These are phyloP conservation scores for Aquilaria yunnanensis DNA, from an alignment of 345 rosid genomes.

Conservation along the genomic window DNA sequence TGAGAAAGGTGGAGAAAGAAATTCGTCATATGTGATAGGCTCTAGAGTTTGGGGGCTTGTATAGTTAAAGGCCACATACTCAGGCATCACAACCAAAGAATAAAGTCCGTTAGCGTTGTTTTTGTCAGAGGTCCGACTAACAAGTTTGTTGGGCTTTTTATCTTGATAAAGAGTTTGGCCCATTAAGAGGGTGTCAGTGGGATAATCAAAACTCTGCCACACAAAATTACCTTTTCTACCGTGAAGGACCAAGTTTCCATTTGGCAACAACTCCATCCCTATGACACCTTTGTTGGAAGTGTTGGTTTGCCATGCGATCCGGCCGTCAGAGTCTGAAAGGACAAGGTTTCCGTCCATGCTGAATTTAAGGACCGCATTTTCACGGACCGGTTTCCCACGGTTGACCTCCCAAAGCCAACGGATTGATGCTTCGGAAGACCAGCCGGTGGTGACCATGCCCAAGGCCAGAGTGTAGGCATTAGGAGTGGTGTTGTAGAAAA, in stretches of 20 bases:
- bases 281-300: constrained; percentile 29
- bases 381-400: constrained; percentile 21
- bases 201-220: constrained; percentile 64
- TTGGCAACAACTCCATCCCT: constrained; percentile 32
- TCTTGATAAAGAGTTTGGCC: constrained; percentile 44
- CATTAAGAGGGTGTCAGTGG: constrained; percentile 57
- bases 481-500: constrained; percentile 27
- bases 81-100: constrained; percentile 44
- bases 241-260: constrained; percentile 60
- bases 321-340: constrained; percentile 20
- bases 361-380: constrained; percentile 26
- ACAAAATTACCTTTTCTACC: constrained; percentile 36
- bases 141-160: constrained; percentile 32
- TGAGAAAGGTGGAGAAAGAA: not conserved
- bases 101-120: constrained; percentile 37
- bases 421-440: constrained; percentile 6
- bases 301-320: constrained; percentile 28
- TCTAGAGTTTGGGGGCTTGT: not conserved
- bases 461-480: constrained; percentile 19
- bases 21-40: no score
- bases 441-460: constrained; percentile 10
- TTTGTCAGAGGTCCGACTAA: constrained; percentile 35
- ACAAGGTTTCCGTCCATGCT: constrained; percentile 29
- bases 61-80: constrained; percentile 13
- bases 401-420: constrained; percentile 36